Base-by-base conservation (phyloP, 2,329 filamentous ascomycete species). In the Bimuria novae-zelandiae region DNA sequence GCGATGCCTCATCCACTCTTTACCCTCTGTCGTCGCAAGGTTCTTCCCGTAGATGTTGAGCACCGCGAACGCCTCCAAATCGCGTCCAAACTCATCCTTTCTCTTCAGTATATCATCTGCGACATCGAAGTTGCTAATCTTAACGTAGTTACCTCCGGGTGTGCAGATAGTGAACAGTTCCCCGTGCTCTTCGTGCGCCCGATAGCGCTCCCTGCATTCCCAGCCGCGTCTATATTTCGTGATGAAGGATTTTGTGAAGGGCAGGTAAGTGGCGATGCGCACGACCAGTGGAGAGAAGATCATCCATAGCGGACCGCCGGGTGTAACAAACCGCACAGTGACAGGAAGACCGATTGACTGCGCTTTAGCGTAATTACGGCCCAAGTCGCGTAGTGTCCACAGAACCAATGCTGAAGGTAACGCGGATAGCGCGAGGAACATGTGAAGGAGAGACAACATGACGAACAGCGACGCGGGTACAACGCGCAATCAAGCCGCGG, bases 1-100 rank as follows among this genome's bases (percentile, higher is more conserved):
- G 10, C 61, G 59, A 40, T 64, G 59, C 4, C 51, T 44, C 27
- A 48, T 49, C 59, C 61, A 64, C 2, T 61, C 59, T 10, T 51
- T 25, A 2, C 53, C 59, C 6, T 55, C 48, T n/a, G 51, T 51
- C 3, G 52, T 49, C 2, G 52, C 48, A n/a, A 61, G 29, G 23
- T 52, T 56, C 50, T 54, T 58, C 19, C 53, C 52, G 19, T 57
- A 60, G 6, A 57, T 44, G 21, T 60, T 48, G n/a, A 57, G 39
- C 1, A 60, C 47, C 16, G 48, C 48, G 11, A 61, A 49, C 21
- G 55, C 37, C 43, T 57, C 46, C 35, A 60, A 16, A 41, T 56
- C 45, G 25, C 54, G 11, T 19, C 45, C 6, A 35, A 63, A 57
- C 5, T 60, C 56, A 19, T 58, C 22, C 37, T 47, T 49, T 16